Base-by-base conservation (phyloP, 257 asterid species). In the Rubia yunnanensis region DNA sequence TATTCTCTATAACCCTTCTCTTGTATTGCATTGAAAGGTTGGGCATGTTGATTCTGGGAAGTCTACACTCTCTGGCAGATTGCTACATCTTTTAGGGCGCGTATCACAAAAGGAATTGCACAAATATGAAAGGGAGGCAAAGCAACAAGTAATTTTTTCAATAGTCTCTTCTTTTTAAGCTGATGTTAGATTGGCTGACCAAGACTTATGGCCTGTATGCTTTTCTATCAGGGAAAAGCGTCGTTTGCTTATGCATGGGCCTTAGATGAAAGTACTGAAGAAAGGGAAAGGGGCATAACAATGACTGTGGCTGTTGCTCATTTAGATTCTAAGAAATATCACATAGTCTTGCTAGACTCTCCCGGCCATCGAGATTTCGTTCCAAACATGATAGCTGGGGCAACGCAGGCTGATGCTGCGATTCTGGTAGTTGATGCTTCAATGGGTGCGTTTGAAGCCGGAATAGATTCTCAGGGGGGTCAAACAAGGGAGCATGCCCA, bases 1-100 rank as follows among this genome's bases (percentile, higher is more conserved):
- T 18, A 53, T 38, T 49, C 15, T 60, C 65, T 64, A 24, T 41
- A 63, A 39, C 62, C 52, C 27, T 66, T 39, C 56, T 65, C 24
- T 28, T 70, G 48, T 54, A 52, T 57, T 76, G 54, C 68, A 44
- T 78, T 69, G 66, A 7, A 71, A 94, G 99, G 97, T 94, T 69
- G 99, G 99, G 56, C 99, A 94, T 78, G 99, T 94, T 78, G 99
- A 94, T 84, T 90, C 99, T 62, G 99, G 99, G 63, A 94, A 94
- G 81, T 94, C 99, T 46, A 90, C 99, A 31, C 96, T 94, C 59
- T 94, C 97, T 28, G 99, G 99, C 73, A 88, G 96, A 82, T 70
- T 94, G 82, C 91, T 94, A 56, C 91, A 90, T 72, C 86, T 94
- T 66, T 78, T 82, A 74, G 99, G 97, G 67, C 81, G 77, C 58